phyloP scores from a whole-genome alignment of 306 rosid genomes.

The Gastrolobium bilobum region DNA sequence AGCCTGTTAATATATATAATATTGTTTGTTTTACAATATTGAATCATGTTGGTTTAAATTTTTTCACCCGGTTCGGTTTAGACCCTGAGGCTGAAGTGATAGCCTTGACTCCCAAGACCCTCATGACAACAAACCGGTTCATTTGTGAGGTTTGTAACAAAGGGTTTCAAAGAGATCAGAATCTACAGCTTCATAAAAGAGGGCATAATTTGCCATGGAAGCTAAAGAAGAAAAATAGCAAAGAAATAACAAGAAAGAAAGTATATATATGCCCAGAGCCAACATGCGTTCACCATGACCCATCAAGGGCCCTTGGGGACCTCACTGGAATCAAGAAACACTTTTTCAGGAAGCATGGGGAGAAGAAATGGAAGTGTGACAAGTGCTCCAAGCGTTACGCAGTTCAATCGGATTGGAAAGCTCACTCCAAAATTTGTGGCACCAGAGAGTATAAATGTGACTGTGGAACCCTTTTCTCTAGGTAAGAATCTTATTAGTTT shows the following conservation, averaged over 20 bases:
- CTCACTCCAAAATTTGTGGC: slow-evolving; percentile 94
- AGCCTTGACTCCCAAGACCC: slow-evolving; percentile 80
- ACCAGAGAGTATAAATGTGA: slow-evolving; percentile 88
- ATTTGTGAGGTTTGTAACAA: slow-evolving; percentile 86
- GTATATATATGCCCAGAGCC: slow-evolving; percentile 85
- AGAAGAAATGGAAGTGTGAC: slow-evolving; percentile 95
- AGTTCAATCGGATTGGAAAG: slow-evolving; percentile 96
- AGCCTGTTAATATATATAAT: not conserved
- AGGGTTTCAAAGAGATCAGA: slow-evolving; percentile 93
- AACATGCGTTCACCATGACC: slow-evolving; percentile 85
- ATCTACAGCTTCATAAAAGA: slow-evolving; percentile 88
- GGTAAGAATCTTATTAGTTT: slow-evolving; percentile 56
- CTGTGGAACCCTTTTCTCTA: slow-evolving; percentile 90
- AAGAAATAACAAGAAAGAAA: slow-evolving; percentile 71
- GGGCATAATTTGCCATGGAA: slow-evolving; percentile 97
- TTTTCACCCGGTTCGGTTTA: slow-evolving; percentile 35
- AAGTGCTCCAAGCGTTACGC: slow-evolving; percentile 91
- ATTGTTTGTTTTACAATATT: slow-evolving; percentile 4
- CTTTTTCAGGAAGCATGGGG: slow-evolving; percentile 89
- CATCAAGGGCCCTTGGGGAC: slow-evolving; percentile 89
- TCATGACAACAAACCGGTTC: slow-evolving; percentile 82
- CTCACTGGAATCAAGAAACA: slow-evolving; percentile 94
- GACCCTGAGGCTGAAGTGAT: slow-evolving; percentile 94
- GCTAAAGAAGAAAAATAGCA: slow-evolving; percentile 72
- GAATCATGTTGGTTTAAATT: not conserved